Conservation (phyloP, 2,329 filamentous ascomycete species). For the Neospermospora avenae region DNA sequence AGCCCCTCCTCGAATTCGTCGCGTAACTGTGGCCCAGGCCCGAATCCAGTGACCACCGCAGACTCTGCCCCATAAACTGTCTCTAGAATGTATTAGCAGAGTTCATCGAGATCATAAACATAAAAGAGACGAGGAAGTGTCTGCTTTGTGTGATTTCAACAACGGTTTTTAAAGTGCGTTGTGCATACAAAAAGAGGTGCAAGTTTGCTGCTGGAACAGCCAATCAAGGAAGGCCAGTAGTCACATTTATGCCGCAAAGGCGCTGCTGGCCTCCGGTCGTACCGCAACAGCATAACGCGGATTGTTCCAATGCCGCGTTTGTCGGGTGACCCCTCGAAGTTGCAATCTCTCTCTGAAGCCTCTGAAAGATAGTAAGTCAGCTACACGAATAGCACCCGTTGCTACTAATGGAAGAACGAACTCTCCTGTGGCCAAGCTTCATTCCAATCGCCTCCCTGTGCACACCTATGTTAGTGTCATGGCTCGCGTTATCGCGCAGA, state of each 20-base stretch:
- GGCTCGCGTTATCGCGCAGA: not conserved
- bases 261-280: not conserved
- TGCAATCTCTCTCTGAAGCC: not conserved
- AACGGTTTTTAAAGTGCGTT: not conserved
- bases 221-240: not conserved
- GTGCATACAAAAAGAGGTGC: not conserved
- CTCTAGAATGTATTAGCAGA: not conserved
- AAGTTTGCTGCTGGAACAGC: not conserved
- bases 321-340: not conserved
- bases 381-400: not conserved
- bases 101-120: not conserved
- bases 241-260: not conserved
- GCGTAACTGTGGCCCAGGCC: not conserved
- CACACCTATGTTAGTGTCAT: not conserved
- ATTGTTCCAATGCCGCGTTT: not conserved
- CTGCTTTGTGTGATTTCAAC: not conserved
- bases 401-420: not conserved
- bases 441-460: not conserved
- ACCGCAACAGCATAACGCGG: not conserved
- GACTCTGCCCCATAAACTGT: not conserved
- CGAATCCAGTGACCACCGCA: not conserved
- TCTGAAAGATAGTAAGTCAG: not conserved
- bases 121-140: not conserved
- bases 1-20: not conserved
- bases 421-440: not conserved